Evolutionary conservation across 345 rosid genomes (phyloP).

Genomic region (Dovyalis caffra): DNA sequence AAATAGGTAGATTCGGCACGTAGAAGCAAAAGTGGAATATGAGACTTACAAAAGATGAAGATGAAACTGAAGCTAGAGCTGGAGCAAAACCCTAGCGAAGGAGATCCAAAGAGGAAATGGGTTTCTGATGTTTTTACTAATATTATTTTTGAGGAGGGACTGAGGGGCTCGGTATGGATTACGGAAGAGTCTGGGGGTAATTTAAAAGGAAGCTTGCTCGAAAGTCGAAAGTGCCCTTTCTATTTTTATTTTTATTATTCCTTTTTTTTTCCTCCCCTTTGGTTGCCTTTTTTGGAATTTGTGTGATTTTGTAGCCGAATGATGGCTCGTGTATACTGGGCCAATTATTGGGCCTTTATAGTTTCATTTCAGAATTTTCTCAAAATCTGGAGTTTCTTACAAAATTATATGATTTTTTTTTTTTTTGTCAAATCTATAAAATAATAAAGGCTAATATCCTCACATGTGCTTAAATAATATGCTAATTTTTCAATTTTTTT

Average conservation of each 20-base stretch:
- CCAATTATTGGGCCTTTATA: neutral
- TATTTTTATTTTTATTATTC: no score
- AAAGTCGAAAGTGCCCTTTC: neutral
- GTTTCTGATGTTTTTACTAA: neutral
- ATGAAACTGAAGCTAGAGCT: neutral
- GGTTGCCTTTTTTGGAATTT: neutral
- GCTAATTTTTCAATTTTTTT: no score
- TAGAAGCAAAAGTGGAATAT: neutral
- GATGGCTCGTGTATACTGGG: no score
- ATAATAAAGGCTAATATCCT: no score
- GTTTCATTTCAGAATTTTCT: no score
- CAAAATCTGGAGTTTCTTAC: no score
- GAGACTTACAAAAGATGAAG: slow-evolving; percentile 18
- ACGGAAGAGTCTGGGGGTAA: neutral
- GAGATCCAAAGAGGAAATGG: slow-evolving; percentile 8
- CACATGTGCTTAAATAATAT: no score
- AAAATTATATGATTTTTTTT: no score
- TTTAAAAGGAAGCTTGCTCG: no score
- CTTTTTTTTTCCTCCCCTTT: neutral
- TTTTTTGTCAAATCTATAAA: no score
- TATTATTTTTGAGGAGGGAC: neutral
- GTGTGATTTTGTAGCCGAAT: no score
- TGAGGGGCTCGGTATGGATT: slow-evolving; percentile 3
- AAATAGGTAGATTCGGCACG: neutral
- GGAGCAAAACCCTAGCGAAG: slow-evolving; percentile 14